These are phyloP conservation scores for Camillea tinctor DNA, from an alignment of 2,329 filamentous ascomycete species.

Conservation along the genomic window DNA sequence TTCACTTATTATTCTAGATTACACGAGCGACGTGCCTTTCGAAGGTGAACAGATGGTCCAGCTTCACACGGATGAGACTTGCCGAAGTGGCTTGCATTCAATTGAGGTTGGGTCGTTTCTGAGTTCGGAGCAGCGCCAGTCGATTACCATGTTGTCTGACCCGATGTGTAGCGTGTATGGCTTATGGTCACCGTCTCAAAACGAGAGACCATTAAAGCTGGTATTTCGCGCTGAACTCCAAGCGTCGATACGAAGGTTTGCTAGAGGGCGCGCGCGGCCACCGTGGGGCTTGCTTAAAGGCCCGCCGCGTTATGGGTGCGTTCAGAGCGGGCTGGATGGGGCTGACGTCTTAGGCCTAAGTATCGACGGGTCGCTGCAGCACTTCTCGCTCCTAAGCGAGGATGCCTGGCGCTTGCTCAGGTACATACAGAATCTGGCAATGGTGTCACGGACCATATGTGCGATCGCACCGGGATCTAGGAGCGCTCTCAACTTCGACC, in stretches of 20 bases:
- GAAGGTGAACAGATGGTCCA: slow-evolving; percentile 36
- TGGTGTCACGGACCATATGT: slow-evolving; percentile 46
- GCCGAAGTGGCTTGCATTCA: slow-evolving; percentile 45
- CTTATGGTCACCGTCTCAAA: slow-evolving; percentile 48
- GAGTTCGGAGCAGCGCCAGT: slow-evolving; percentile 28
- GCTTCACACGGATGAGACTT: slow-evolving; percentile 46
- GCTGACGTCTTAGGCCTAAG: slow-evolving; percentile 62
- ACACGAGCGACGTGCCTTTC: slow-evolving; percentile 38
- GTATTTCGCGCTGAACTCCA: slow-evolving; percentile 58
- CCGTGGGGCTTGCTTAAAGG: slow-evolving; percentile 43
- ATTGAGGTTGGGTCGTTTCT: slow-evolving; percentile 40
- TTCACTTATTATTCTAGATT: slow-evolving; percentile 56
- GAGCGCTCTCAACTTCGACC: slow-evolving; percentile 21
- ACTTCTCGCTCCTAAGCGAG: slow-evolving; percentile 65
- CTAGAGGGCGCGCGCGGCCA: slow-evolving; percentile 51
- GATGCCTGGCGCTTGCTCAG: slow-evolving; percentile 67
- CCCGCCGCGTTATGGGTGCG: slow-evolving; percentile 39
- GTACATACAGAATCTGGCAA: slow-evolving; percentile 69
- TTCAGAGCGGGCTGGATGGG: slow-evolving; percentile 43
- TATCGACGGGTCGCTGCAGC: slow-evolving; percentile 67
- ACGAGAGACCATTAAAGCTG: slow-evolving; percentile 41
- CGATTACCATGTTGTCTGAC: slow-evolving; percentile 49
- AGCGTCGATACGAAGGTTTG: slow-evolving; percentile 56
- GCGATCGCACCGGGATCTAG: slow-evolving; percentile 41
- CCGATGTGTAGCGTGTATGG: slow-evolving; percentile 47